Percentiles rank a stretch among this genome's conserved stretches.
Conservation (phyloP, 768 basidiomycete genomes). For the Boletus edulis region DNA sequence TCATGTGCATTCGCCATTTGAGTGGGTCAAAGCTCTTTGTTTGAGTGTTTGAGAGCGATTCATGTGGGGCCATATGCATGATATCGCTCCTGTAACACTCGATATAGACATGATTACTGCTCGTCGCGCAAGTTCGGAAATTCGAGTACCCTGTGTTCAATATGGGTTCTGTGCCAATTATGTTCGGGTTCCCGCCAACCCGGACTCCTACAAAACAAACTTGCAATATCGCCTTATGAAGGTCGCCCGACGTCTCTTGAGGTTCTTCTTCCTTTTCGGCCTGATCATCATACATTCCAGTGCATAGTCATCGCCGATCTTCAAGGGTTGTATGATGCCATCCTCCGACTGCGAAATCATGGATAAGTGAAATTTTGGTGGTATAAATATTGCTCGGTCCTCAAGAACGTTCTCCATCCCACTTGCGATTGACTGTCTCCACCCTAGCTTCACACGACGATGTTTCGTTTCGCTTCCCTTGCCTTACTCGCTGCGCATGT, state of each 20-base stretch:
- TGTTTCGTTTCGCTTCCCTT: constrained; percentile 1
- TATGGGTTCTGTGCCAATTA: not conserved
- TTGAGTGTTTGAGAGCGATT: constrained; percentile 2
- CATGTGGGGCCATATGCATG: not conserved
- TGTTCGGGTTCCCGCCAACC: not conserved
- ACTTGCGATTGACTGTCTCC: not conserved
- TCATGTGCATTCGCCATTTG: constrained; percentile 10
- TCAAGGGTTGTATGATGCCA: not conserved
- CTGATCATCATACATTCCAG: not conserved
- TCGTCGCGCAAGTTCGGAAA: not conserved
- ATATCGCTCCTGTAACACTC: not conserved
- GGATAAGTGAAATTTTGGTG: not conserved
- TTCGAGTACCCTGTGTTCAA: not conserved
- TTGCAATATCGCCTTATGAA: not conserved
- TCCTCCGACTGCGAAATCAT: not conserved
- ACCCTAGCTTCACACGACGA: not conserved
- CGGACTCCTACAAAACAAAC: not conserved
- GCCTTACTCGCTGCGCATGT: constrained; percentile 1
- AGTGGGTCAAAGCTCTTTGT: constrained; percentile 6
- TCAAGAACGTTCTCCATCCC: not conserved
- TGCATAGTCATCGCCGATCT: not conserved
- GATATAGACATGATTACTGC: not conserved
- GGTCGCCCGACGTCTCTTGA: not conserved
- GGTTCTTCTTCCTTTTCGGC: not conserved
- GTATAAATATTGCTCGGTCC: constrained; percentile 13